Evolutionary conservation across 2,329 filamentous ascomycete genomes (phyloP).

Genomic region (Lachnum nothofagi): DNA sequence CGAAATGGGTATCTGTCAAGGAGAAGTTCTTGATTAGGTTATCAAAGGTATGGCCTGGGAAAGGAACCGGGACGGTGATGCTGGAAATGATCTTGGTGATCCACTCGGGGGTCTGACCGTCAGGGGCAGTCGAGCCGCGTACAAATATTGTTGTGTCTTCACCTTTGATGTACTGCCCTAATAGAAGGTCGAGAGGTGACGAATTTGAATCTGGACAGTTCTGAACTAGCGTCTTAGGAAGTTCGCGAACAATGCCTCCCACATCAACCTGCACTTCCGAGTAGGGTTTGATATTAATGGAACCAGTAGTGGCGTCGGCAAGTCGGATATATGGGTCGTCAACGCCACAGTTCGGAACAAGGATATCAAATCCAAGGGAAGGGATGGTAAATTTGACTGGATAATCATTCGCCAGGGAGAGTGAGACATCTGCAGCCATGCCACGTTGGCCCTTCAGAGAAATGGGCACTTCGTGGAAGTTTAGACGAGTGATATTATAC

Average conservation of each 20-base stretch:
- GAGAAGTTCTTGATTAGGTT: conserved; percentile 84
- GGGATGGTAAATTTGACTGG: conserved; percentile 74
- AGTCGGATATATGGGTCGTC: conserved; percentile 71
- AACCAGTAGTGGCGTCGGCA: conserved; percentile 66
- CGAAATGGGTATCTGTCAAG: conserved; percentile 78
- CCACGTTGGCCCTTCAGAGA: conserved; percentile 47
- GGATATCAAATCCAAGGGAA: conserved; percentile 73
- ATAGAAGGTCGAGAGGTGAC: conserved; percentile 78
- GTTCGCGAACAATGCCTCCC: conserved; percentile 63
- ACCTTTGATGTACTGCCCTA: conserved; percentile 77
- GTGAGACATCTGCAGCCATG: conserved; percentile 73
- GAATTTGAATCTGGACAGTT: conserved; percentile 70
- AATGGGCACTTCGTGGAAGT: conserved; percentile 65
- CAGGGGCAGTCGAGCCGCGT: conserved; percentile 66
- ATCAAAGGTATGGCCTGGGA: conserved; percentile 76
- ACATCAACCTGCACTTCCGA: conserved; percentile 64
- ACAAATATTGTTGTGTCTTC: conserved; percentile 75
- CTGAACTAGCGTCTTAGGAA: conserved; percentile 68
- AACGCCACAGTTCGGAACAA: conserved; percentile 74
- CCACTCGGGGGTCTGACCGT: conserved; percentile 71
- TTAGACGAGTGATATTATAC: conserved; percentile 76
- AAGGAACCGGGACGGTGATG: conserved; percentile 76
- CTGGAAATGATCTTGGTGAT: conserved; percentile 73
- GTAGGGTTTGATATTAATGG: conserved; percentile 63
- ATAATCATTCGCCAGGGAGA: conserved; percentile 70